These are phyloP conservation scores for Musa itinerans DNA, from an alignment of 176 grass and related monocot genomes.

Conservation along the genomic window DNA sequence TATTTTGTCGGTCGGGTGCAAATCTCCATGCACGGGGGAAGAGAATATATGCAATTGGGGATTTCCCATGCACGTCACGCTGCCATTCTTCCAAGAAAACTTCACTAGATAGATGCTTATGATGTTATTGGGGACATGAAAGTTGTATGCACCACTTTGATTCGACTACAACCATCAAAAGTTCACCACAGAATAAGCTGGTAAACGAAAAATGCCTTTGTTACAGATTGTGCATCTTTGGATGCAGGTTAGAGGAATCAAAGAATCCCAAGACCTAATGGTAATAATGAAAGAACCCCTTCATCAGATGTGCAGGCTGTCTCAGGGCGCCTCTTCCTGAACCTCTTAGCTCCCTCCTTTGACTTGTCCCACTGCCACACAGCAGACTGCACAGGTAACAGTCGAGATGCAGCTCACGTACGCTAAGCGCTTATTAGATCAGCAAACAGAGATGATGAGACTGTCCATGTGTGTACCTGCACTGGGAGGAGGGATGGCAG, in stretches of 20 bases:
- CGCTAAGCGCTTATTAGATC: neutral
- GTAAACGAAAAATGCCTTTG: slow-evolving; percentile 14
- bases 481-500: slow-evolving; percentile 43
- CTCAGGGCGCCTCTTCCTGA: neutral
- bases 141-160: slow-evolving; percentile 8
- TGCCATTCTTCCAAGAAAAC: no score
- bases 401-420: neutral
- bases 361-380: slow-evolving; percentile 27
- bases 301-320: neutral
- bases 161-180: neutral
- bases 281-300: slow-evolving; percentile 13
- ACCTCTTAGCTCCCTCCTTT: slow-evolving; percentile 13
- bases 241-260: slow-evolving; percentile 19
- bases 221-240: slow-evolving; percentile 20
- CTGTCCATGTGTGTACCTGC: slow-evolving; percentile 35
- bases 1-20: no score
- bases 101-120: no score
- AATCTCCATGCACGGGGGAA: no score
- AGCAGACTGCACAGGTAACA: neutral
- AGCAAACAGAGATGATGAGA: neutral
- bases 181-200: slow-evolving; percentile 21
- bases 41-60: no score
- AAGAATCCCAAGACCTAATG: slow-evolving; percentile 15
- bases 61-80: no score
- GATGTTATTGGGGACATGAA: neutral